Base-by-base conservation (phyloP, 108 stramenopile genomes). In the Cyclotella kingstonii region DNA sequence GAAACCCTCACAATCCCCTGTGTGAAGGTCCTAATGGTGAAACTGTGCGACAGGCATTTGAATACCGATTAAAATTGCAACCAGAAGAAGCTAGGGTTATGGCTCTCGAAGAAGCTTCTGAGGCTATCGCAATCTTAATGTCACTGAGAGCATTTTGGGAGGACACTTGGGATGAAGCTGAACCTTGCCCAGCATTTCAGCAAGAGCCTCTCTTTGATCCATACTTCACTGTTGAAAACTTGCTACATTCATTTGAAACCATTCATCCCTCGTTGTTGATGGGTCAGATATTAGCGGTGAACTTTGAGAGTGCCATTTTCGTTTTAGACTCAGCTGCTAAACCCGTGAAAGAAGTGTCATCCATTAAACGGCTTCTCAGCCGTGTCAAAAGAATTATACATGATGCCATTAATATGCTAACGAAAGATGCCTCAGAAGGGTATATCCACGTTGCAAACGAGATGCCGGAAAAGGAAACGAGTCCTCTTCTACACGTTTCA, bases 181-280 rank as follows among this genome's bases (percentile, higher is more conserved):
- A 49, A 30, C 78, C 87, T 4, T 44, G 77, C 5, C 77, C 89
- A 7, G 89, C 89, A 0, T 76, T 76, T 7, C 84, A 87, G 34
- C 93, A 94, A 35, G 54, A 84, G 45, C 86, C 87, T 11, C 73
- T 94, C 42, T 94, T 94, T 59, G 82, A 90, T 52, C 78, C 80
- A 9, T 66, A 65, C 45, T 81, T 60, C 26, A 84, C 84, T 6
- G 89, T 85, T 25, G 93, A 90, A 70, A 86, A 87, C 81, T 69
- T 76, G 11, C 52, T 94, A 14, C 87, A 89, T 46, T 84, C 76
- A 28, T 72, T 94, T 40, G 93, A 90, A 66, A 88, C 86, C 30
- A 73, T 94, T 25, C 93, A 94, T 56, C 93, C 93, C 7, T 81
- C 89, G 4, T 78, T 70, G 25, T 67, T 94, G 60, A 54, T 91